Conservation (phyloP, 805 yeast species). For the Pichia californica region DNA sequence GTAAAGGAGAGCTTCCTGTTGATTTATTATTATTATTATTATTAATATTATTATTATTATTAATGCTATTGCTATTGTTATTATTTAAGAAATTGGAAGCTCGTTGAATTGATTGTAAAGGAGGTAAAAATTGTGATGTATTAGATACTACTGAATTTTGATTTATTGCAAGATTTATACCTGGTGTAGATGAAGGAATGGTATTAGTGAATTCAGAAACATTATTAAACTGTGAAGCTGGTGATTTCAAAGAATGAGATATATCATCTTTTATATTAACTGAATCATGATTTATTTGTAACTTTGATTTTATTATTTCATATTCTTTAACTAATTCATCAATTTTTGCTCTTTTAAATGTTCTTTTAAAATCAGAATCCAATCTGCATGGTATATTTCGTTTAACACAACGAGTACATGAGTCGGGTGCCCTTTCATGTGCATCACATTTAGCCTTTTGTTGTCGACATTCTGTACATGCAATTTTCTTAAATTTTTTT, state of each 20-base stretch:
- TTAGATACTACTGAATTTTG: too few relatives aligned
- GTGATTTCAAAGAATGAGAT: neutral
- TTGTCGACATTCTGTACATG: slow-evolving; percentile 94
- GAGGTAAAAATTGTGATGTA: neutral
- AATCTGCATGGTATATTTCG: slow-evolving; percentile 65
- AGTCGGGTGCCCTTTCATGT: slow-evolving; percentile 60
- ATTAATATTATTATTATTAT: too few relatives aligned
- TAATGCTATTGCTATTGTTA: too few relatives aligned
- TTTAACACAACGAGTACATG: slow-evolving; percentile 78
- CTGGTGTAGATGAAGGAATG: neutral
- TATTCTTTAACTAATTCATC: slow-evolving; percentile 79
- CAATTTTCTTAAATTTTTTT: slow-evolving; percentile 49
- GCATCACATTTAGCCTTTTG: slow-evolving; percentile 93
- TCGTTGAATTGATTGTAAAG: neutral
- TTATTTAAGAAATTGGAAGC: neutral
- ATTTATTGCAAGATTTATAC: neutral
- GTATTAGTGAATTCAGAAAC: neutral
- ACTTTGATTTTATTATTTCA: slow-evolving; percentile 47
- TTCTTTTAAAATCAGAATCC: slow-evolving; percentile 78
- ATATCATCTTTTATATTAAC: neutral
- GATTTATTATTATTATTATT: too few relatives aligned
- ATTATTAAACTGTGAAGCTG: neutral
- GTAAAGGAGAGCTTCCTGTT: neutral
- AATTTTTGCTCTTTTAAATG: slow-evolving; percentile 78
- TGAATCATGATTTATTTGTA: slow-evolving; percentile 1